phyloP scores from a whole-genome alignment of 352 stramenopile genomes.

The Nothophytophthora sp. region DNA sequence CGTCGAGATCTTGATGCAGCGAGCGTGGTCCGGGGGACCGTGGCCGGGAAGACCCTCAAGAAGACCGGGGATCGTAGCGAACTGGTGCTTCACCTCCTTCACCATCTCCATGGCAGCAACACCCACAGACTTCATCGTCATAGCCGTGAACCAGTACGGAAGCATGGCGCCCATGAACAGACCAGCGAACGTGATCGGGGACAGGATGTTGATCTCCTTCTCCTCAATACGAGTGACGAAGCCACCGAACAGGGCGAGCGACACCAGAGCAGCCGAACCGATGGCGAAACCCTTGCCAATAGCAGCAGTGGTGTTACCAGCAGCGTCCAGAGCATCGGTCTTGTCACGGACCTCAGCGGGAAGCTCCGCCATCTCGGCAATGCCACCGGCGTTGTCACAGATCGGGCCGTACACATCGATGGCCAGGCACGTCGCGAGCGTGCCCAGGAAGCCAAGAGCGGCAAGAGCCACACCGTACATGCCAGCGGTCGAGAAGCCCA shows the following conservation, averaged over 20 bases:
- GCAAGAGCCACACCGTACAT: conserved; percentile 98
- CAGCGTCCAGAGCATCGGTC: conserved; percentile 99
- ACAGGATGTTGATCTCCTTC: conserved; percentile 96
- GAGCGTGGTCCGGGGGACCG: conserved; percentile 82
- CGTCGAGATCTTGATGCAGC: conserved; percentile 99
- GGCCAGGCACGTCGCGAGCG: conserved; percentile 97
- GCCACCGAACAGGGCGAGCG: conserved; percentile 97
- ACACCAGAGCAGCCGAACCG: conserved; percentile 98
- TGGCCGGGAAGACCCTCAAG: conserved; percentile 92
- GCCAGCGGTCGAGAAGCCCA: conserved; percentile 95
- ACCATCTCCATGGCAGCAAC: conserved; percentile 99
- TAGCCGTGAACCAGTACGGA: conserved; percentile 99
- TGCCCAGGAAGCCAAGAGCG: conserved; percentile 99
- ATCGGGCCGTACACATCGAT: conserved; percentile 99
- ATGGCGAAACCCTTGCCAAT: conserved; percentile 99
- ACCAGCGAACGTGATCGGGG: conserved; percentile 98
- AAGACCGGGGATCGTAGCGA: conserved; percentile 98
- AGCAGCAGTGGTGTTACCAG: conserved; percentile 99
- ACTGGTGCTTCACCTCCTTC: conserved; percentile 99
- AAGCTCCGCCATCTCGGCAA: conserved; percentile 99
- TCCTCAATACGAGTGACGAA: conserved; percentile 98
- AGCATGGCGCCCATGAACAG: conserved; percentile 99
- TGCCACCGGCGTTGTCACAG: conserved; percentile 99
- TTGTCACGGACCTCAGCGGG: conserved; percentile 97
- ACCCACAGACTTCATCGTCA: conserved; percentile 99